Base-by-base conservation (phyloP, 371 early-diverging fungal species). In the Nematocida sp. region DNA sequence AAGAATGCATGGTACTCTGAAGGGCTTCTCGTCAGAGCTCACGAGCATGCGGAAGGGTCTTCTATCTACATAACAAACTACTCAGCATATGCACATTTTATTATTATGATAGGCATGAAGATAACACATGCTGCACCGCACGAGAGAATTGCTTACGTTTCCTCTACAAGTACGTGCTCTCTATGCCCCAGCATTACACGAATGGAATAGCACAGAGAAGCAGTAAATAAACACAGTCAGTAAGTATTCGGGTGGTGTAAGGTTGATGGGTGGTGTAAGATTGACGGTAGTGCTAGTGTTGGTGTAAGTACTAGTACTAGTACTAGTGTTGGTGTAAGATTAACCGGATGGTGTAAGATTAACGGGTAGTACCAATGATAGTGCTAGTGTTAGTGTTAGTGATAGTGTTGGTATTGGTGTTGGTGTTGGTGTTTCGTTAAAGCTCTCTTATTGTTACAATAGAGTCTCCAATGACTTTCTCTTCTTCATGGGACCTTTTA, bases 101-200 rank as follows among this genome's bases (percentile, higher is more conserved):
- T 67, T 5, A 13, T 66, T 21, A 56, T 67, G 29, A 50, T 57
- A 46, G 67, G 56, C 45, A 67, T 67, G 67, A 56, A 67, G 32
- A 56, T 67, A 19, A 29, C 45, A 13, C 8, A 58, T 41, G 8
- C 43, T 8, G 23, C 4, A 29, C 67, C 67, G 31, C 48, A 41
- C 31, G 2, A 63, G 17, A 53, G 21, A n/a, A 50, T 66, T 58
- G 17, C 50, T 15, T 58, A 58, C 53, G 45, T 43, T 21, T 43
- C 45, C 45, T 43, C 45, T 15, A 43, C 45, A 43, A 43, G 15
- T 21, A 43, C 15, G 45, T 43, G 45, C 15, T 15, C 45, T 43
- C 45, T 21, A 43, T n/a, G n/a, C n/a, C n/a, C n/a, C n/a, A n/a
- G n/a, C n/a, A n/a, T n/a, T n/a, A n/a, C n/a, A n/a, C n/a, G n/a